Evolutionary conservation across 768 basidiomycete species (phyloP).

Genomic region (Crucibulum laeve): DNA sequence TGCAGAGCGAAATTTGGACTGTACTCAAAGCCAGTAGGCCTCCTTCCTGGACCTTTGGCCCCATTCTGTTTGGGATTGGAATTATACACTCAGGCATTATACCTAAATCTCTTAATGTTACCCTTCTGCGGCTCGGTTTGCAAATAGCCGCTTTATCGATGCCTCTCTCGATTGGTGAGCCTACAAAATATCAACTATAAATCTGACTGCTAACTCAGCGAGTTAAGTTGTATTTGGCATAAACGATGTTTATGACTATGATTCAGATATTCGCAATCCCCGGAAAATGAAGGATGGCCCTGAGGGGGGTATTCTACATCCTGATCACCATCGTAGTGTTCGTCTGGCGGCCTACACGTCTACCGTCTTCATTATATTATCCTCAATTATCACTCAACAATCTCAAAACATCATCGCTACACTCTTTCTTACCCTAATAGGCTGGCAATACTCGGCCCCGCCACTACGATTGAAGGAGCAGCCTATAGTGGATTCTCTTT

Average conservation of each 20-base stretch:
- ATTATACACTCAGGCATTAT: slow-evolving; percentile 6
- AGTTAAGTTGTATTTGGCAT: slow-evolving; percentile 13
- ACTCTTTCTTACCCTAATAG: slow-evolving; percentile 5
- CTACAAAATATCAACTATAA: too few species aligned
- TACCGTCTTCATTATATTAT: slow-evolving; percentile 7
- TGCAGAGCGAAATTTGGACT: not conserved
- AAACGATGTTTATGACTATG: slow-evolving; percentile 12
- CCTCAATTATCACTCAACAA: slow-evolving; percentile 4
- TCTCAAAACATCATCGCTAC: slow-evolving; percentile 8
- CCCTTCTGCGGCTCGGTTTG: not conserved
- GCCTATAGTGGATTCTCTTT: slow-evolving; percentile 9
- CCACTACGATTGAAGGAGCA: slow-evolving; percentile 12
- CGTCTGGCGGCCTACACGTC: slow-evolving; percentile 9
- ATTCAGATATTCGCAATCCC: slow-evolving; percentile 12
- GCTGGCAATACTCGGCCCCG: slow-evolving; percentile 12
- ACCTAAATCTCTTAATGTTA: slow-evolving; percentile 1
- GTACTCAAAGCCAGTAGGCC: slow-evolving; percentile 4
- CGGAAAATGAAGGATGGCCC: slow-evolving; percentile 9
- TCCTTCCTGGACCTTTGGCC: slow-evolving; percentile 9
- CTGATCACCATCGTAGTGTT: slow-evolving; percentile 7
- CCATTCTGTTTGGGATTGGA: slow-evolving; percentile 8
- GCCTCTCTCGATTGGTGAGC: slow-evolving; percentile 7
- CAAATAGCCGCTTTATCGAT: slow-evolving; percentile 6
- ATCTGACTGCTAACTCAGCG: not conserved
- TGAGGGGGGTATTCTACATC: slow-evolving; percentile 8